Base-by-base conservation (phyloP, 306 rosid genomes). In the Hippophae gyantsensis region DNA sequence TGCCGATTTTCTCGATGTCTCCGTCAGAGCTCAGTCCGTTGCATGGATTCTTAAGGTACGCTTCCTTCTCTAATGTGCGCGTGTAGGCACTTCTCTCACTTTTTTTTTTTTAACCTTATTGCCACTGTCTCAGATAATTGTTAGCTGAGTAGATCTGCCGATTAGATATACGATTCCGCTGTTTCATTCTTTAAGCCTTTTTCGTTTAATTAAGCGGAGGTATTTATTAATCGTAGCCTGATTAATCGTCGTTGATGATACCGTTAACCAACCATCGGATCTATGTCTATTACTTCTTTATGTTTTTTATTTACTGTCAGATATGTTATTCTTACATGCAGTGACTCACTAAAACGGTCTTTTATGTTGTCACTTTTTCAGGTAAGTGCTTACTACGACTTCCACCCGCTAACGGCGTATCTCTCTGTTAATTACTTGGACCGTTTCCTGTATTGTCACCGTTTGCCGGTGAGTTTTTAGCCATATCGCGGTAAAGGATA, bases 21-120 rank as follows among this genome's bases (percentile, higher is more conserved):
- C 88, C 54, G 94, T 86, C 27, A 77, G 99, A 76, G 77, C 80
- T 47, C 83, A 83, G 52, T 86, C 97, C 6, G 85, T 93, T 77
- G 90, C 90, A 75, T 93, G 99, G 99, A 88, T 93, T 89, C 85
- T 90, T 53, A 90, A 87, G 98, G 98, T 90, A 49, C 55, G 2
- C 9, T 23, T n/a, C 26, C 14, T 13, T 7, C 53, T 49, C 53
- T 49, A 49, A 49, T 18, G 53, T 49, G 53, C 26, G 53, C 26
- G 7, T 14, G 53, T 12, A 6, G 53, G 53, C 14, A 23, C 7
- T 13, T 12, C 3, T 13, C 14, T 49, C 14, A 18, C 23, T 46
- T 46, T 46, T 9, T 3, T 12, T 8, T 53, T 54, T 56, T 56
- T n/a, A n/a, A 56, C 58, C 0, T 40, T 8, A 14, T 43, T 56